Conservation (phyloP, 2,329 filamentous ascomycete species). For the Raffaelea arxii region DNA sequence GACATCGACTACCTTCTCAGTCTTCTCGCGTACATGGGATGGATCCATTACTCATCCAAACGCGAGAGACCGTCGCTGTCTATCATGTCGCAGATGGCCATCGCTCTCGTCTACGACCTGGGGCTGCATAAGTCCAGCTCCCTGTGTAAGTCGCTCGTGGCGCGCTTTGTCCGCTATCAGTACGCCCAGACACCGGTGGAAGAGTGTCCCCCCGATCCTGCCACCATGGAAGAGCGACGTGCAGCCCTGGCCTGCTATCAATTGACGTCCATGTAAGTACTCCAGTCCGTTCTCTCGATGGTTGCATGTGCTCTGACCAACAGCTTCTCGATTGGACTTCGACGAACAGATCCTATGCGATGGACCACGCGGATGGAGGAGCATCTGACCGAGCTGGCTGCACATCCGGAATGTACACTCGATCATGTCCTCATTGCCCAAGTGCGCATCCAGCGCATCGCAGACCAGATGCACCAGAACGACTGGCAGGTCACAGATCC, state of each 20-base stretch:
- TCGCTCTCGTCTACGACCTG: slow-evolving; percentile 33
- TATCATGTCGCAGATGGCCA: slow-evolving; percentile 30
- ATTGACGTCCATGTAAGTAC: slow-evolving; percentile 25
- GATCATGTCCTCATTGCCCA: slow-evolving; percentile 38
- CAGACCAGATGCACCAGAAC: slow-evolving; percentile 22
- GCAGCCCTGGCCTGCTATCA: slow-evolving; percentile 37
- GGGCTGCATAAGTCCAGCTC: slow-evolving; percentile 25
- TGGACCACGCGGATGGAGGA: slow-evolving; percentile 54
- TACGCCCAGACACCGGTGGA: slow-evolving; percentile 3
- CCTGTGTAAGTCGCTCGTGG: slow-evolving; percentile 6
- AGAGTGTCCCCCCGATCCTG: not conserved
- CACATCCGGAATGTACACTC: slow-evolving; percentile 33
- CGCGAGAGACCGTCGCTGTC: slow-evolving; percentile 31
- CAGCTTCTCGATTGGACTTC: slow-evolving; percentile 19
- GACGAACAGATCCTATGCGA: slow-evolving; percentile 37
- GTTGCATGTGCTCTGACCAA: not conserved
- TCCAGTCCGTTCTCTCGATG: not conserved
- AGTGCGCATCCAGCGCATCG: slow-evolving; percentile 29
- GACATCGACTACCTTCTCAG: slow-evolving; percentile 39
- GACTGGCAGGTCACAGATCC: slow-evolving; percentile 14
- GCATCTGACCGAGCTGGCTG: slow-evolving; percentile 35
- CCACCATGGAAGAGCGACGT: slow-evolving; percentile 33
- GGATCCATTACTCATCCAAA: slow-evolving; percentile 12
- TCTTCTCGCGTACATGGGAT: slow-evolving; percentile 27
- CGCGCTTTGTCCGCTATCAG: slow-evolving; percentile 7